Conservation (phyloP, 805 yeast species). For the Blastobotrys terrestris region DNA sequence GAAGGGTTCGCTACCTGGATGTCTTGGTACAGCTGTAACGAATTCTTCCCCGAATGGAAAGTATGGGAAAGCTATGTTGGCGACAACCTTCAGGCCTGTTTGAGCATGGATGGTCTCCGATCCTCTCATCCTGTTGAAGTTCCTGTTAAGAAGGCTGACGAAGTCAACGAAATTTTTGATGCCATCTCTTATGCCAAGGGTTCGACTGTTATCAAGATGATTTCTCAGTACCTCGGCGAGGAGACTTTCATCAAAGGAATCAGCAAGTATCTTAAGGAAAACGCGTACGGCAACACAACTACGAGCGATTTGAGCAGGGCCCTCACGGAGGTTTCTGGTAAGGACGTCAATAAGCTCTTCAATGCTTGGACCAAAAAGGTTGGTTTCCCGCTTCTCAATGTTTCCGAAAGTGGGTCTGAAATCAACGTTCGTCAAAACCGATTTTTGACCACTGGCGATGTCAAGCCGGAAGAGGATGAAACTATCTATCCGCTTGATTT, state of each 20-base stretch:
- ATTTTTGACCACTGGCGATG: conserved; percentile 59
- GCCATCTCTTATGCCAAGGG: conserved; percentile 78
- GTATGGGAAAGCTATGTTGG: conserved; percentile 72
- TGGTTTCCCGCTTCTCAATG: conserved; percentile 67
- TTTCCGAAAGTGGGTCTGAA: conserved; percentile 32
- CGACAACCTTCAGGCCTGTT: conserved; percentile 68
- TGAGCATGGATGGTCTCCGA: conserved; percentile 65
- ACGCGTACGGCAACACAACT: conserved; percentile 64
- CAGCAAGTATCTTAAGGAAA: conserved; percentile 54
- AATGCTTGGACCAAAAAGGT: conserved; percentile 64
- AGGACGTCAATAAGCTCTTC: conserved; percentile 55
- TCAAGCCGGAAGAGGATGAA: conserved; percentile 48
- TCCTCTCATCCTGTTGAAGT: conserved; percentile 78
- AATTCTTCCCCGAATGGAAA: conserved; percentile 76
- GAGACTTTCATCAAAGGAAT: conserved; percentile 69
- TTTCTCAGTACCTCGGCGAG: conserved; percentile 62
- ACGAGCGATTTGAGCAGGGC: conserved; percentile 70
- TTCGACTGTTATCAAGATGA: conserved; percentile 71
- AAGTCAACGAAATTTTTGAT: conserved; percentile 77
- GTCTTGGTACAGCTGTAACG: conserved; percentile 63
- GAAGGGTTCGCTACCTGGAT: conserved; percentile 91
- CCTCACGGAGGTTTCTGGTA: conserved; percentile 54
- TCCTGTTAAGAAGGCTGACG: conserved; percentile 69
- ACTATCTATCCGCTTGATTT: conserved; percentile 52
- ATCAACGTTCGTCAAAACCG: conserved; percentile 50